Conservation (phyloP, 2,329 filamentous ascomycete species). For the Aspergillus persii region DNA sequence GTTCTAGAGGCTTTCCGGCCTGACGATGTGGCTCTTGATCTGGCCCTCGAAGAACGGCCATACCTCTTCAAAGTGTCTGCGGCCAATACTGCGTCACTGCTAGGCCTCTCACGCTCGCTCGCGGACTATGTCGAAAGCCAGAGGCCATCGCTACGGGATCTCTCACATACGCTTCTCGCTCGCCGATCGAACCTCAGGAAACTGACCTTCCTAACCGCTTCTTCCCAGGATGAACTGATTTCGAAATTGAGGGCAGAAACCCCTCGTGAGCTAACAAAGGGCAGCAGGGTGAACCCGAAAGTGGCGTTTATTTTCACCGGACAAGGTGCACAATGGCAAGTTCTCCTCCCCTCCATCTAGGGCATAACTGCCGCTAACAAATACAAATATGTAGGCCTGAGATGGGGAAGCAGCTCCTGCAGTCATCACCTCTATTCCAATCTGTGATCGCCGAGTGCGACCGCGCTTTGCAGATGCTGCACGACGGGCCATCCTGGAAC, state of each 20-base stretch:
- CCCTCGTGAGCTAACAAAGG: background rate
- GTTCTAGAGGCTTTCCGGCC: slow-evolving; percentile 11
- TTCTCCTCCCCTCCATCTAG: background rate
- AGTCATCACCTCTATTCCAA: slow-evolving; percentile 4
- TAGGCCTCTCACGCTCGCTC: no score
- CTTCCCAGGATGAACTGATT: background rate
- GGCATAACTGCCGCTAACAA: no score
- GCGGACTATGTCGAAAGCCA: no score
- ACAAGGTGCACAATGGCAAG: slow-evolving; percentile 24
- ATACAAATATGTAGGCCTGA: no score
- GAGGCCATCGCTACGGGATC: no score
- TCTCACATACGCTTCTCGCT: no score
- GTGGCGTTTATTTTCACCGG: slow-evolving; percentile 23
- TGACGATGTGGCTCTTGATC: no score
- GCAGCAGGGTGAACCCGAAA: no score
- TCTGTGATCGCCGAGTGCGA: slow-evolving; percentile 8
- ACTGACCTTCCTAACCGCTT: background rate
- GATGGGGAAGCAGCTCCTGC: slow-evolving; percentile 20
- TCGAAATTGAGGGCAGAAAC: background rate
- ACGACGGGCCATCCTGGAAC: slow-evolving; percentile 13
- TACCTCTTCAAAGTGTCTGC: background rate
- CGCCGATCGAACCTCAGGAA: background rate
- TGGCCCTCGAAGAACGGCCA: background rate
- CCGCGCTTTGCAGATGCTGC: slow-evolving; percentile 5
- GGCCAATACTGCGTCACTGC: no score